Conservation (phyloP, 78 protist genomes). For the Dictyostelium brefeldianum region DNA sequence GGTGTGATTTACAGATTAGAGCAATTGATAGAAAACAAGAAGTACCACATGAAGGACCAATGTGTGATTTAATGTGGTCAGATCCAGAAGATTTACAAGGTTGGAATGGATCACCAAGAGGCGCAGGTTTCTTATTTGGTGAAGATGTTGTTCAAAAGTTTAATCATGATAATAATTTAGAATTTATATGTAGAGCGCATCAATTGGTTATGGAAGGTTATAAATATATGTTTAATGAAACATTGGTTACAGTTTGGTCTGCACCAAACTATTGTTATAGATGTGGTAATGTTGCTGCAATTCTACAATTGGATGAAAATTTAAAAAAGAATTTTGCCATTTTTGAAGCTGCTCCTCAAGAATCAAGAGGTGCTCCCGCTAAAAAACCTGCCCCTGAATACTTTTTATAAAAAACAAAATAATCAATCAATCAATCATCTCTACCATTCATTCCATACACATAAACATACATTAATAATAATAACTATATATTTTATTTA, state of each 20-base stretch:
- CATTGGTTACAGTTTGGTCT: constrained; percentile 99
- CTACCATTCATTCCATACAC: no score
- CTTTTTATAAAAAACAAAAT: constrained; percentile 5
- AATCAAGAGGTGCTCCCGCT: constrained; percentile 93
- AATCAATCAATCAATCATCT: no score
- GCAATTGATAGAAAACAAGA: constrained; percentile 98
- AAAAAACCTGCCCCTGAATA: constrained; percentile 96
- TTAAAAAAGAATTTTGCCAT: constrained; percentile 88
- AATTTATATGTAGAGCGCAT: constrained; percentile 98
- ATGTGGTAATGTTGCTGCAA: constrained; percentile 99
- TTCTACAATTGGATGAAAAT: constrained; percentile 96
- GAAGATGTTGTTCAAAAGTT: constrained; percentile 96
- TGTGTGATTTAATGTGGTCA: constrained; percentile 99
- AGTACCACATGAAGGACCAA: constrained; percentile 99
- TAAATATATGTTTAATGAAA: constrained; percentile 96
- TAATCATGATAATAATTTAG: constrained; percentile 90
- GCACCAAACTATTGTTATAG: constrained; percentile 99
- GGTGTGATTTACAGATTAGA: constrained; percentile 89
- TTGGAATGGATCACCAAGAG: constrained; percentile 98
- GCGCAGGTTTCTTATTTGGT: constrained; percentile 99
- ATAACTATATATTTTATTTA: background rate
- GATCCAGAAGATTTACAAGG: constrained; percentile 98
- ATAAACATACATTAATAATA: background rate
- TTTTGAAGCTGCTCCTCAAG: constrained; percentile 97
- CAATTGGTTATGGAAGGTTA: constrained; percentile 99